These are phyloP conservation scores for Microdochium paspali DNA, from an alignment of 2,329 filamentous ascomycete species.

Conservation along the genomic window DNA sequence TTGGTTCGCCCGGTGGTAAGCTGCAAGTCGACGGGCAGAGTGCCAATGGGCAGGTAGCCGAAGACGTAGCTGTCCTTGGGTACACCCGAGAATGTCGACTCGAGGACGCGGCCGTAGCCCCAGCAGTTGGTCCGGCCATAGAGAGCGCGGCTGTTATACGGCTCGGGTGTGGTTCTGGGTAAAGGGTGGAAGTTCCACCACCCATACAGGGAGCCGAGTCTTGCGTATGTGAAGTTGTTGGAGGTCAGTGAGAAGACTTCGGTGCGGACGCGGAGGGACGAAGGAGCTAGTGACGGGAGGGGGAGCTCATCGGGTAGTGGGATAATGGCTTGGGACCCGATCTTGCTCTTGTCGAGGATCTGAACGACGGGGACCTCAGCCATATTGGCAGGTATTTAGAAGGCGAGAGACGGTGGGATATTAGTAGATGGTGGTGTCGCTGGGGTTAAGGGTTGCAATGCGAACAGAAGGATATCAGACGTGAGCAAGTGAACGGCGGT, in stretches of 20 bases:
- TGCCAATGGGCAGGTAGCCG: slow-evolving; percentile 33
- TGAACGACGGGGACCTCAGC: slow-evolving; percentile 17
- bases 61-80: slow-evolving; percentile 23
- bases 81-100: slow-evolving; percentile 25
- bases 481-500: too few species aligned
- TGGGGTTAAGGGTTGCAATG: too few species aligned
- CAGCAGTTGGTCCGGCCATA: slow-evolving; percentile 39
- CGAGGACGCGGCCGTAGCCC: slow-evolving; percentile 33
- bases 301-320: slow-evolving; percentile 13
- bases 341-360: slow-evolving; percentile 18
- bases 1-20: slow-evolving; percentile 15
- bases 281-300: slow-evolving; percentile 12
- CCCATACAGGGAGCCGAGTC: slow-evolving; percentile 13
- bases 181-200: slow-evolving; percentile 36
- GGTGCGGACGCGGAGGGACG: slow-evolving; percentile 19
- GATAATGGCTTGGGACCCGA: slow-evolving; percentile 17
- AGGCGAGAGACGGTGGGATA: background rate
- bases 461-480: too few species aligned
- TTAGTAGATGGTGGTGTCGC: background rate
- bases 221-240: slow-evolving; percentile 25
- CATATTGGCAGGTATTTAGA: slow-evolving; percentile 8
- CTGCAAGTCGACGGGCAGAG: slow-evolving; percentile 24
- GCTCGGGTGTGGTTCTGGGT: slow-evolving; percentile 19
- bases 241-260: slow-evolving; percentile 18
- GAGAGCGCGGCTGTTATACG: slow-evolving; percentile 22